Conservation (phyloP, 2,329 filamentous ascomycete species). For the Fusarium poae region DNA sequence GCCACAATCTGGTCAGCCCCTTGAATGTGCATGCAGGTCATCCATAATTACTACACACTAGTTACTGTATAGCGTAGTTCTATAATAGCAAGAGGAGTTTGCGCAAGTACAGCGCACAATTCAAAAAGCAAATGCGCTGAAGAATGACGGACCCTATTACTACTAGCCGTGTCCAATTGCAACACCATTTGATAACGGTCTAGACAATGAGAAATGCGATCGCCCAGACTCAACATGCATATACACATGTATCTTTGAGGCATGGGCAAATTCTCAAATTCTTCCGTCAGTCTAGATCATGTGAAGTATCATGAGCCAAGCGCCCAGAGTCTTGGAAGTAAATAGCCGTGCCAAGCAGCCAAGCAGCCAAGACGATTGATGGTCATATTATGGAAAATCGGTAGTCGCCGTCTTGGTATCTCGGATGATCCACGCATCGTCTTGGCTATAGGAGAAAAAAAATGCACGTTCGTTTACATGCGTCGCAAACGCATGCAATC, state of each 20-base stretch:
- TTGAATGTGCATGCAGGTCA: conserved; percentile 35
- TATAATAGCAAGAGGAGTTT: neutral
- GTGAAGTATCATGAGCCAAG: conserved; percentile 5
- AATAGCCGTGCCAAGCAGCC: conserved; percentile 8
- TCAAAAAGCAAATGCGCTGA: neutral
- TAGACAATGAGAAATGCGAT: conserved; percentile 9
- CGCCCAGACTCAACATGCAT: conserved; percentile 13
- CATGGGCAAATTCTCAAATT: neutral
- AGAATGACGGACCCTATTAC: neutral
- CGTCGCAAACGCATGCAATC: too few species aligned
- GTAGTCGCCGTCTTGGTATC: conserved; percentile 35
- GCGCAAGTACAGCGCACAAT: neutral
- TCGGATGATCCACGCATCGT: conserved; percentile 29
- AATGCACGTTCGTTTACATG: conserved; percentile 6
- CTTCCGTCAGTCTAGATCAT: neutral
- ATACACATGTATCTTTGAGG: neutral
- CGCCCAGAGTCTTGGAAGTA: conserved; percentile 17
- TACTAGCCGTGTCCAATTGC: neutral
- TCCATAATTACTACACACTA: conserved; percentile 20
- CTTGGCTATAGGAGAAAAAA: conserved; percentile 12
- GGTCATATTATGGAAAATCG: conserved; percentile 17
- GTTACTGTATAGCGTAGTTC: neutral
- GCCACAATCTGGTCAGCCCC: conserved; percentile 26
- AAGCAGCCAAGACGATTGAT: conserved; percentile 26
- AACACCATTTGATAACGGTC: conserved; percentile 6